Conservation (phyloP, 140 eudicot species). For the Ambrosia hybrid region DNA sequence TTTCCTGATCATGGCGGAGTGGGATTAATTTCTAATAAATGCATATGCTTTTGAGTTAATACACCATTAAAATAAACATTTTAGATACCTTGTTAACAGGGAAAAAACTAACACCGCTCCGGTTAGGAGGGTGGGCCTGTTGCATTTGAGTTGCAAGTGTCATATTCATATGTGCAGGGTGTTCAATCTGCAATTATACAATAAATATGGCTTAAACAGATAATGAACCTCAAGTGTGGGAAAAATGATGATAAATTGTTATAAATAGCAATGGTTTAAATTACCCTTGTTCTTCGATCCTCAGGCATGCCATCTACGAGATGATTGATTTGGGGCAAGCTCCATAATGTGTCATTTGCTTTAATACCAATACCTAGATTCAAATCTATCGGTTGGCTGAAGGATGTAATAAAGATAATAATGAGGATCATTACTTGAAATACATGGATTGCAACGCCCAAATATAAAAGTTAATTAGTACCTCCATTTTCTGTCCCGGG, state of each 20-base stretch:
- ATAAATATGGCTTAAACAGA: too few relatives aligned
- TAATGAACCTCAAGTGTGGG: too few relatives aligned
- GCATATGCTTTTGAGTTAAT: neutral
- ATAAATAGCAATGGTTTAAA: too few relatives aligned
- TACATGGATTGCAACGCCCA: constrained; percentile 11
- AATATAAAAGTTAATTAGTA: constrained; percentile 15
- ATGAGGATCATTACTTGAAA: neutral
- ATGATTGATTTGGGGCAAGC: constrained; percentile 25
- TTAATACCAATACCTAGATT: constrained; percentile 49
- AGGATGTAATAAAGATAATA: constrained; percentile 33
- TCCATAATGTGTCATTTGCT: constrained; percentile 21
- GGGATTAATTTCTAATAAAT: too few relatives aligned
- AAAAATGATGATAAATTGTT: too few relatives aligned
- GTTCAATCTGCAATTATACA: too few relatives aligned
- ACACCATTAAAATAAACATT: neutral
- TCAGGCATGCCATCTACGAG: too few relatives aligned
- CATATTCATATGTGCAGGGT: too few relatives aligned
- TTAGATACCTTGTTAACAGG: constrained; percentile 55
- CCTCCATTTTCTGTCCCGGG: constrained; percentile 48
- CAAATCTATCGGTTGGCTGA: constrained; percentile 43
- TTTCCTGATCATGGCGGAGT: constrained; percentile 41
- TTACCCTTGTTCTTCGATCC: too few relatives aligned
- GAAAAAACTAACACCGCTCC: constrained; percentile 28
- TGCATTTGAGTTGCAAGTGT: too few relatives aligned
- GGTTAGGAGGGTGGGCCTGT: neutral